These are phyloP conservation scores for Pyrenochaeta sp. DNA, from an alignment of 2,329 filamentous ascomycete genomes.

Conservation along the genomic window DNA sequence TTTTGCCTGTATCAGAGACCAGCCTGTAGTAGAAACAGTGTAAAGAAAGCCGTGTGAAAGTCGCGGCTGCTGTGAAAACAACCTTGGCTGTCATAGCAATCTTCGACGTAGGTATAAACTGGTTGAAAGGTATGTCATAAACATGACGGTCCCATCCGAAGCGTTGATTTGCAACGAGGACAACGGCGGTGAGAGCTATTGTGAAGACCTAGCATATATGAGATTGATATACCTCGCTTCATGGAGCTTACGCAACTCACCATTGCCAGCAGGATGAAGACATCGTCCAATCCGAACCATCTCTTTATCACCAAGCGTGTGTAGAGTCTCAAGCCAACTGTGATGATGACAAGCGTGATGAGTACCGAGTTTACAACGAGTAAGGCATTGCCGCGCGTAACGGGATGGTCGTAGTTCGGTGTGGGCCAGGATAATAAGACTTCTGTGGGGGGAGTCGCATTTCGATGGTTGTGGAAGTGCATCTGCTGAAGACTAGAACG, in stretches of 20 bases:
- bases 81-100: conserved; percentile 55
- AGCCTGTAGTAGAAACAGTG: conserved; percentile 58
- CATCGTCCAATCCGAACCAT: conserved; percentile 55
- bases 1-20: conserved; percentile 50
- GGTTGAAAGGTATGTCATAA: conserved; percentile 50
- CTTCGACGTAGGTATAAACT: conserved; percentile 37
- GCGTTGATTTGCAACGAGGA: conserved; percentile 52
- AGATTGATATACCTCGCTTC: not conserved
- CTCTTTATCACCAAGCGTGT: conserved; percentile 52
- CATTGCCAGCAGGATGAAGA: conserved; percentile 51
- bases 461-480: conserved; percentile 13
- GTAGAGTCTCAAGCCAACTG: conserved; percentile 51
- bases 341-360: conserved; percentile 46
- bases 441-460: conserved; percentile 43
- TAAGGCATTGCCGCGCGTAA: conserved; percentile 50
- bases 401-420: conserved; percentile 52
- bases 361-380: conserved; percentile 52
- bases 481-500: conserved; percentile 6
- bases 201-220: conserved; percentile 43
- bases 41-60: conserved; percentile 55
- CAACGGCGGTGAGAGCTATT: conserved; percentile 47
- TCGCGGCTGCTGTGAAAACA: conserved; percentile 52
- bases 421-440: conserved; percentile 48
- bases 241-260: conserved; percentile 30
- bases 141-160: conserved; percentile 56